These are phyloP conservation scores for Alternaria longipes DNA, from an alignment of 2,329 filamentous ascomycete genomes.

Conservation along the genomic window DNA sequence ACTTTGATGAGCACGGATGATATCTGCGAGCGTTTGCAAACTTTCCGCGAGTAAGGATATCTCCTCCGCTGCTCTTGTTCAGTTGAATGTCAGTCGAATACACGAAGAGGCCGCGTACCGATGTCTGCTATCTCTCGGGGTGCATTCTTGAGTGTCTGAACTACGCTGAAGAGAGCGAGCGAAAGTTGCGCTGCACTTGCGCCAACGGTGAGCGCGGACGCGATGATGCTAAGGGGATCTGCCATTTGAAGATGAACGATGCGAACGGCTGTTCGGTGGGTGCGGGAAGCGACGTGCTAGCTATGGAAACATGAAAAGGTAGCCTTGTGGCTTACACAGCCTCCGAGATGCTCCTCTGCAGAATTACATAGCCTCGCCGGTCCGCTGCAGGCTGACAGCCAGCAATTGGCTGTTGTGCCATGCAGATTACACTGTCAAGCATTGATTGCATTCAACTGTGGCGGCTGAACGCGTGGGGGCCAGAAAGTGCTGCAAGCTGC, in stretches of 20 bases:
- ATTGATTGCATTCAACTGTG: not conserved
- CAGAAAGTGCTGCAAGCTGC: not conserved
- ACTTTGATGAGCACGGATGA: not conserved
- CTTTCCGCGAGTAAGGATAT: slow-evolving; percentile 8
- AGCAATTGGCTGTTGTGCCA: not conserved
- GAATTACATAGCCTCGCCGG: slow-evolving; percentile 8
- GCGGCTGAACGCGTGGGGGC: not conserved
- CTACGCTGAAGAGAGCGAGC: slow-evolving; percentile 25
- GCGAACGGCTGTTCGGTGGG: slow-evolving; percentile 6
- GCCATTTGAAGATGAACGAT: slow-evolving; percentile 11
- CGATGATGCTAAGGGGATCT: slow-evolving; percentile 13
- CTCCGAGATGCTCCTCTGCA: not conserved
- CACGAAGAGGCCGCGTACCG: not conserved
- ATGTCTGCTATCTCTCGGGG: slow-evolving; percentile 29
- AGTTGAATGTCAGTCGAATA: not conserved
- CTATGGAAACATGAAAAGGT: not conserved
- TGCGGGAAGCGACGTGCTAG: not conserved
- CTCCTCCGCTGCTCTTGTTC: slow-evolving; percentile 6
- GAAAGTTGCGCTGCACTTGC: slow-evolving; percentile 27
- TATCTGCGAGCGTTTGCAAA: slow-evolving; percentile 10
- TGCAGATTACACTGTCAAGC: not conserved
- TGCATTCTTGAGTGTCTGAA: slow-evolving; percentile 27
- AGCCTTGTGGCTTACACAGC: slow-evolving; percentile 18
- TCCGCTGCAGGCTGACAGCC: slow-evolving; percentile 6
- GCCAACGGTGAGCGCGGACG: slow-evolving; percentile 25